A percentile compares a stretch with the other conserved stretches of the same genome.
These are phyloP conservation scores for Aspergillus cejpii DNA, from an alignment of 2,329 filamentous ascomycete genomes.

Conservation along the genomic window DNA sequence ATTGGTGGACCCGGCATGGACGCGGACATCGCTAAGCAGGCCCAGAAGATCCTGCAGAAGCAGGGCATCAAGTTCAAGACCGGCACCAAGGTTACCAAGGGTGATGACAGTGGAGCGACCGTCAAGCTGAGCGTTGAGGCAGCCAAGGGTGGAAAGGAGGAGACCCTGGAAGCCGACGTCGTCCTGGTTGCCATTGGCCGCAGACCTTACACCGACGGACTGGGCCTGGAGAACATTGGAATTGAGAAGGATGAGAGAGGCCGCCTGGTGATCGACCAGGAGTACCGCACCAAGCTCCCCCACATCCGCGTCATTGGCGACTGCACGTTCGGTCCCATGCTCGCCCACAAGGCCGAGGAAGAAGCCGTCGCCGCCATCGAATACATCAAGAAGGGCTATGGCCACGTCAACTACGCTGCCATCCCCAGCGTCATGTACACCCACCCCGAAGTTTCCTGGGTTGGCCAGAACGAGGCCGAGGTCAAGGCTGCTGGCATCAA, in stretches of 20 bases:
- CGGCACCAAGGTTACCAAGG: constrained; percentile 85
- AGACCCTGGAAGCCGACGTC: constrained; percentile 86
- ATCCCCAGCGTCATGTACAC: constrained; percentile 99
- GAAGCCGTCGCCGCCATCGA: constrained; percentile 92
- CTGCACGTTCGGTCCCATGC: constrained; percentile 95
- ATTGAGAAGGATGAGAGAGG: constrained; percentile 70
- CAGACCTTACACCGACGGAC: constrained; percentile 84
- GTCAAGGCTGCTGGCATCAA: constrained; percentile 83
- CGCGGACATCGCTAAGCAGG: constrained; percentile 78
- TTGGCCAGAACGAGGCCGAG: constrained; percentile 94
- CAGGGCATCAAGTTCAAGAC: constrained; percentile 98
- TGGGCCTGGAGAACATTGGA: constrained; percentile 89
- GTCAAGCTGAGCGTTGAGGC: constrained; percentile 82
- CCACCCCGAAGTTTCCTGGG: constrained; percentile 96
- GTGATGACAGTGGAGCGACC: constrained; percentile 69
- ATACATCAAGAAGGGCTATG: constrained; percentile 96
- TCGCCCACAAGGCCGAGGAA: constrained; percentile 98
- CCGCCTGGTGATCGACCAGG: constrained; percentile 92
- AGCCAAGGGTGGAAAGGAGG: constrained; percentile 91
- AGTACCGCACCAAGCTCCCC: constrained; percentile 95
- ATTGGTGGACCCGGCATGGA: constrained; percentile 99
- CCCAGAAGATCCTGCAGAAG: constrained; percentile 89
- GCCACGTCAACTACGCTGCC: constrained; percentile 96
- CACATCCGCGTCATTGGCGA: constrained; percentile 97
- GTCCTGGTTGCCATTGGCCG: constrained; percentile 96